Conservation (phyloP, 345 rosid genomes). For the Salix brachista region DNA sequence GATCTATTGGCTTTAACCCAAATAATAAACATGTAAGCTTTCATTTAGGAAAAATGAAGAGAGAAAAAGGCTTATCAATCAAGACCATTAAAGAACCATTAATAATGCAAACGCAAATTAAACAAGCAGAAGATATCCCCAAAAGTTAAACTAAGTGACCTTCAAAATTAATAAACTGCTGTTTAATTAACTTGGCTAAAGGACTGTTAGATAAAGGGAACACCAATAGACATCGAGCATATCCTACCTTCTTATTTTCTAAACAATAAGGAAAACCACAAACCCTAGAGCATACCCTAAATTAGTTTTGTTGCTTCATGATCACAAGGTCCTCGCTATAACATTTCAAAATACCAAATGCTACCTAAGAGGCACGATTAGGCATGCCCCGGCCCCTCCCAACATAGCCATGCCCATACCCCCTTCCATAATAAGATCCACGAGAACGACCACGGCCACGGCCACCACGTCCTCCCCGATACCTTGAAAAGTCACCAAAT, state of each 20-base stretch:
- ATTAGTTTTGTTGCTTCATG: background rate
- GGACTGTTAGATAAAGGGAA: conserved; percentile 1
- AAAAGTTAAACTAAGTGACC: too few relatives aligned
- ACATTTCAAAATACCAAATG: background rate
- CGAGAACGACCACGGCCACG: conserved; percentile 17
- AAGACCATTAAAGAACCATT: background rate
- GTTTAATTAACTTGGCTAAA: conserved; percentile 6
- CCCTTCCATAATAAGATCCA: conserved; percentile 26
- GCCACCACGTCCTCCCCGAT: conserved; percentile 26
- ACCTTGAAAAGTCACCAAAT: conserved; percentile 25
- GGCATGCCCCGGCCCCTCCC: conserved; percentile 21
- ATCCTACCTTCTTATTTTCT: conserved; percentile 19
- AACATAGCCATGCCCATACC: conserved; percentile 16
- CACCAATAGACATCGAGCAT: background rate
- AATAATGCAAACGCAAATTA: background rate
- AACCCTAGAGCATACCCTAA: conserved; percentile 10
- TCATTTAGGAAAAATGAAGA: background rate
- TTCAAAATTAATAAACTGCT: background rate
- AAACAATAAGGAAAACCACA: conserved; percentile 7
- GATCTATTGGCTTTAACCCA: background rate
- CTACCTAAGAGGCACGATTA: conserved; percentile 6
- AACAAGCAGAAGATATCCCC: background rate
- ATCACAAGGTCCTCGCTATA: background rate
- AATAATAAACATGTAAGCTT: background rate
- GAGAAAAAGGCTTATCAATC: background rate